Evolutionary conservation across 2,329 filamentous ascomycete genomes (phyloP).

Genomic region (Paecilomyces niveus): DNA sequence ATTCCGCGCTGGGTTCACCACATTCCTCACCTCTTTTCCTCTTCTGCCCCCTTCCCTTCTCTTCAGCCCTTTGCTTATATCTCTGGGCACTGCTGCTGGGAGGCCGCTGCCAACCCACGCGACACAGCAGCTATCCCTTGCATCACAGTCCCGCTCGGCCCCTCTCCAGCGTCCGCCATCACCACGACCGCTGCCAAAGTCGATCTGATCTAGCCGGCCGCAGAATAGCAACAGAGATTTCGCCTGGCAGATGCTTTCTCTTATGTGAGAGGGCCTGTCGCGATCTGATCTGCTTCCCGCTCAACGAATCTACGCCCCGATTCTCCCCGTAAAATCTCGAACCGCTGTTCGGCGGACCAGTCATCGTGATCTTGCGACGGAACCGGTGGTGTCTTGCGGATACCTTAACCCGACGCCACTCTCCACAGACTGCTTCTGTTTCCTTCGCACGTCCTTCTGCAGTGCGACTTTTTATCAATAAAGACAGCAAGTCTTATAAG

Average conservation of each 20-base stretch:
- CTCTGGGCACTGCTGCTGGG: constrained; percentile 4
- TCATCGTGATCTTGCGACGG: constrained; percentile 4
- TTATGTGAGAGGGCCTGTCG: constrained; percentile 10
- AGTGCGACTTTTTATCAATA: neutral
- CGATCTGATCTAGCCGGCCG: constrained; percentile 11
- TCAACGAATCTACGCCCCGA: constrained; percentile 13
- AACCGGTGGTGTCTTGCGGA: neutral
- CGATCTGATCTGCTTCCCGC: constrained; percentile 23
- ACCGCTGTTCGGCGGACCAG: too few relatives aligned
- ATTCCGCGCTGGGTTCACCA: constrained; percentile 1
- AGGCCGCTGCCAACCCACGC: constrained; percentile 3
- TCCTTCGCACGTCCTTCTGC: neutral
- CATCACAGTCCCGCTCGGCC: constrained; percentile 2
- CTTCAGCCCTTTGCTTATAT: constrained; percentile 6
- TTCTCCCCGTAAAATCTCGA: constrained; percentile 1
- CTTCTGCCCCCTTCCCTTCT: constrained; percentile 6
- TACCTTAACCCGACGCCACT: neutral
- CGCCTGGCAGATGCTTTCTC: neutral
- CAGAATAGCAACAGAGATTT: too few relatives aligned
- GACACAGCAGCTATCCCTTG: neutral
- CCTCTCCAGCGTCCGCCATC: constrained; percentile 1
- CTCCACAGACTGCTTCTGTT: neutral
- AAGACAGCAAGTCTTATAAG: neutral
- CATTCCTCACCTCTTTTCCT: constrained; percentile 8
- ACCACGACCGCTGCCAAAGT: constrained; percentile 4